A percentile compares a stretch with the other conserved stretches of the same genome.
Evolutionary conservation across 352 stramenopile genomes (phyloP).

Genomic region (Phytopythium aichiense): DNA sequence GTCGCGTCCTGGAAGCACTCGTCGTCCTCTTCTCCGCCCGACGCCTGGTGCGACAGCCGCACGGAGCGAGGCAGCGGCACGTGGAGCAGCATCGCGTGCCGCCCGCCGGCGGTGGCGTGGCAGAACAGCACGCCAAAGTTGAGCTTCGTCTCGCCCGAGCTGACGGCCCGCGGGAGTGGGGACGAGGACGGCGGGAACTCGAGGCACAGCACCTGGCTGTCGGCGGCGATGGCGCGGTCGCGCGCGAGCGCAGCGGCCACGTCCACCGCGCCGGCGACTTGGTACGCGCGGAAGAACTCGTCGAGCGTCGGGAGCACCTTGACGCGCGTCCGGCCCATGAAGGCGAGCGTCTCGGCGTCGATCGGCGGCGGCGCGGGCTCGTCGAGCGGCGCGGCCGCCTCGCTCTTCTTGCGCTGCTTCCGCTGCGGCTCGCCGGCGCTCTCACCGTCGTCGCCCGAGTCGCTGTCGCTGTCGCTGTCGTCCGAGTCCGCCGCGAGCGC

Average conservation of each 20-base stretch:
- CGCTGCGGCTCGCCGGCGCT: slow-evolving; percentile 14
- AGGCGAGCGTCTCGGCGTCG: slow-evolving; percentile 14
- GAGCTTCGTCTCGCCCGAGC: slow-evolving; percentile 12
- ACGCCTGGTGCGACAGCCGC: slow-evolving; percentile 11
- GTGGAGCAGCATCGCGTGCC: slow-evolving; percentile 33
- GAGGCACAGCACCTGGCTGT: slow-evolving; percentile 51
- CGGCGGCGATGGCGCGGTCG: slow-evolving; percentile 19
- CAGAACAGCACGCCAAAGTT: slow-evolving; percentile 65
- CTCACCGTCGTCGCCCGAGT: slow-evolving; percentile 23
- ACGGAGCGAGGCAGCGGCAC: slow-evolving; percentile 50
- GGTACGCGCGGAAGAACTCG: slow-evolving; percentile 36
- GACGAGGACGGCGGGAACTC: slow-evolving; percentile 26
- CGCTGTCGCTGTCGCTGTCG: slow-evolving; percentile 34
- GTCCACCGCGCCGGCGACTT: slow-evolving; percentile 25
- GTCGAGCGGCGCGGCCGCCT: background rate
- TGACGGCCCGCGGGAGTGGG: background rate
- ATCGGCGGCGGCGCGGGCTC: slow-evolving; percentile 4
- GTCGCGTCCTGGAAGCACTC: slow-evolving; percentile 66
- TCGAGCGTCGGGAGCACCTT: slow-evolving; percentile 39
- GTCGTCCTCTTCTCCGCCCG: slow-evolving; percentile 6
- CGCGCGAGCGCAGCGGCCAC: slow-evolving; percentile 22
- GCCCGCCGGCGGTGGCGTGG: slow-evolving; percentile 17
- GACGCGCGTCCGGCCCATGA: slow-evolving; percentile 31
- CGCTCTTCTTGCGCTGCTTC: slow-evolving; percentile 12
- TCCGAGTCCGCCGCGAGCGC: slow-evolving; percentile 21